Evolutionary conservation across 768 basidiomycete species (phyloP), one percentile per base, ranked within the genome.

Genomic region (Glaciozyma martinii): DNA sequence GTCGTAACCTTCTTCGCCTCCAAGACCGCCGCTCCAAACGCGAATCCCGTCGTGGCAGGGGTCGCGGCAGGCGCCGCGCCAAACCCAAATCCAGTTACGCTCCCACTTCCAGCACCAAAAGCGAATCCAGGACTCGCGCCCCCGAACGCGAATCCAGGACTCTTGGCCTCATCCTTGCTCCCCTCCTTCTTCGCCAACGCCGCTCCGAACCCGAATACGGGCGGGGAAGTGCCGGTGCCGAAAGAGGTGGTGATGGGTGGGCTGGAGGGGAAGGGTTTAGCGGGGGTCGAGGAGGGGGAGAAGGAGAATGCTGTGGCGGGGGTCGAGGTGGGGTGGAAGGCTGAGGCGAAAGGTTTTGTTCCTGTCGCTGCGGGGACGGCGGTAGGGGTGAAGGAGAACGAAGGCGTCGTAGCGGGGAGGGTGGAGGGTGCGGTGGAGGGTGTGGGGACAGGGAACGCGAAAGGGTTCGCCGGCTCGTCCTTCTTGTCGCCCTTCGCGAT

Each of bases 401-500:
- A 18, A 32, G 19, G n/a, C 46, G 46, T 47, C 46, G 19, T 23
- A 1, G 42, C 9, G 29, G 29, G 19, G 4, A 49, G 25, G 7
- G 42, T 23, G 5, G 60, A 19, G n/a, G 55, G n/a, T 5, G 55
- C 25, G 25, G 57, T 16, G 19, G 57, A 0, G 6, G 25, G 30
- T 15, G 43, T 32, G 5, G 54, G 18, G n/a, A 46, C 30, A n/a
- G 52, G 43, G 30, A 61, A 66, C 3, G 56, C 8, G 40, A 61
- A 61, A 3, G 62, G 16, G 47, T 63, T 50, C 68, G 73, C 72
- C 29, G 56, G 58, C 32, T 71, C 72, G n/a, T n/a, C n/a, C 16
- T 63, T 62, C 46, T 47, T 37, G 7, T 59, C 64, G 6, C 68
- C 75, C 66, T 76, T 77, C 12, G 76, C 77, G 59, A 78, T 75